phyloP scores from a whole-genome alignment of 2,329 filamentous ascomycete species.

The Trichophyton simii region DNA sequence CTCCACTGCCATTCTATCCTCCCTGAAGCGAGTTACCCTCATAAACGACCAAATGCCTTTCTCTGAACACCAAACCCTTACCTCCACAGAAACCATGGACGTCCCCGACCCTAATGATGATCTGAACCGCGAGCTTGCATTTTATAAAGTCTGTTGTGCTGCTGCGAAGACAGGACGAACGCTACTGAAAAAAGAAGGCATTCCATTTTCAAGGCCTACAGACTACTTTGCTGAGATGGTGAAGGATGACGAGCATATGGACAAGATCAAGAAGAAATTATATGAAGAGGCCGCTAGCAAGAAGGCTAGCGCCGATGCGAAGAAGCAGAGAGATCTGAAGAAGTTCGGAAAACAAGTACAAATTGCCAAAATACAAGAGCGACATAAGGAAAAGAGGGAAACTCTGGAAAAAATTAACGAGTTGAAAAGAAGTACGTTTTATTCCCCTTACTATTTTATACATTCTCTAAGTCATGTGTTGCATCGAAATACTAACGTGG shows the following conservation, averaged over 20 bases:
- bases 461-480: background rate
- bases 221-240: conserved; percentile 99
- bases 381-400: conserved; percentile 80
- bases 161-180: conserved; percentile 61
- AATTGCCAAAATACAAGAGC: conserved; percentile 87
- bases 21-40: conserved; percentile 54
- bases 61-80: conserved; percentile 66
- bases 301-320: conserved; percentile 82
- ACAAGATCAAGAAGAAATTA: conserved; percentile 84
- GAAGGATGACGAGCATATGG: conserved; percentile 97
- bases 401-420: conserved; percentile 91
- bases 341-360: conserved; percentile 99
- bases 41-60: conserved; percentile 58
- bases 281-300: conserved; percentile 83
- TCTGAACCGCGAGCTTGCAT: conserved; percentile 78
- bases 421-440: conserved; percentile 79
- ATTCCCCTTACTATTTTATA: background rate
- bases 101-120: conserved; percentile 85
- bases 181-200: conserved; percentile 67
- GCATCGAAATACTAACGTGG: conserved; percentile 16
- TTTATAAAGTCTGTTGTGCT: conserved; percentile 79
- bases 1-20: conserved; percentile 67
- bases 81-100: conserved; percentile 53
- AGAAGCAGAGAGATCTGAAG: conserved; percentile 87
- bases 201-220: conserved; percentile 73